Conservation (phyloP, 345 rosid genomes). For the Ceriops tagal region DNA sequence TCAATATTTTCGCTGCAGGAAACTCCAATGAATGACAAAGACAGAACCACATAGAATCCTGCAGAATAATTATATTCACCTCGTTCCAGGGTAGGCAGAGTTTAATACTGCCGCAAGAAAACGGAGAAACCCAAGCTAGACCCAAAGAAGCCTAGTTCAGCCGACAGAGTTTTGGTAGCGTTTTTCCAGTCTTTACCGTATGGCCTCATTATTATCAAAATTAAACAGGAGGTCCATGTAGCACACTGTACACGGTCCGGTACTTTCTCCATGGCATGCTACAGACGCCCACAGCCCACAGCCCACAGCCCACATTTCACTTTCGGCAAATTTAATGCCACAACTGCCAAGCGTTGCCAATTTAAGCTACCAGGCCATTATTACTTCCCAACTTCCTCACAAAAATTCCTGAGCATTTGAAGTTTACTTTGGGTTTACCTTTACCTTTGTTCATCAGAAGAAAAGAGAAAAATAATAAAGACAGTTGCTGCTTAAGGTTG, state of each 20-base stretch:
- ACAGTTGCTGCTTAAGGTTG: background rate
- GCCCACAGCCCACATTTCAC: conserved; percentile 6
- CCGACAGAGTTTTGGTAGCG: background rate
- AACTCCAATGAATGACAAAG: background rate
- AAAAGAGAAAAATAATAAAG: background rate
- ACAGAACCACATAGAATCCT: background rate
- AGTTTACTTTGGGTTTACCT: background rate
- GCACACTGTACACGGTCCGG: background rate
- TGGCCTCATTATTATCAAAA: background rate
- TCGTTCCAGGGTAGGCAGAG: background rate
- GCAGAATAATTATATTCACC: no score
- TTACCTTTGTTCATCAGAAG: background rate
- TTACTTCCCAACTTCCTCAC: background rate
- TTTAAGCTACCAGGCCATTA: no score
- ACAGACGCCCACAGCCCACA: background rate
- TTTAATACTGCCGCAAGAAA: background rate
- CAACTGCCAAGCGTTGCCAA: conserved; percentile 11
- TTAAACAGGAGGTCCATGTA: conserved; percentile 9
- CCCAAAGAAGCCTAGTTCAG: background rate
- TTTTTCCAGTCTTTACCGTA: background rate
- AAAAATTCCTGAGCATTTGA: conserved; percentile 5
- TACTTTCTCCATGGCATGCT: background rate
- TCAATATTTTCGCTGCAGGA: no score
- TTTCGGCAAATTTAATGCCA: conserved; percentile 16
- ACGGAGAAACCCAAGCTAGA: background rate